Base-by-base conservation (phyloP, 2,329 filamentous ascomycete species). In the Cercospora zeae-maydis region DNA sequence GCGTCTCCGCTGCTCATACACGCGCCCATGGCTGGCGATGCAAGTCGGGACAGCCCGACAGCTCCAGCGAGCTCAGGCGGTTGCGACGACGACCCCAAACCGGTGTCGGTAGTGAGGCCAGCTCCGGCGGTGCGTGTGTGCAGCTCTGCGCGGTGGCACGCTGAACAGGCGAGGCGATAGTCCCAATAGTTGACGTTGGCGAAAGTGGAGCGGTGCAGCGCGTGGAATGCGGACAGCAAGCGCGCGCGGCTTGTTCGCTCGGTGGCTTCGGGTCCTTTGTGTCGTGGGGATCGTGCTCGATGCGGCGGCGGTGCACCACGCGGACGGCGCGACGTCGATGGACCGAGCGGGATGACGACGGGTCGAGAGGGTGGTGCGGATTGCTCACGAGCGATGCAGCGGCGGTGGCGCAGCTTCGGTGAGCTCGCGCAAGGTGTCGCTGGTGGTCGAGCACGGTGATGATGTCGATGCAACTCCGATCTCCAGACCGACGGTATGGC, bases 1-100 rank as follows among this genome's bases (percentile, higher is more conserved):
- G 86, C 90, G 69, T 88, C 88, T 80, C 92, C 90, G 69, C 89
- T 89, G 80, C 93, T 97, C 86, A 96, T 91, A 82, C 95, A 99
- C 73, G 86, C 86, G 79, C 95, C 95, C 95, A 99, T 99, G 73
- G 61, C 73, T 99, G 73, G 61, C 73, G 70, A 66, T 52, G 33
- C 45, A 47, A 49, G 62, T 55, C 45, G 54, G 63, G 62, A 58
- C 33, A 52, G 67, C 65, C 72, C 66, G 64, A 62, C 63, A 61
- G 68, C 70, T 65, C 65, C 62, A 63, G 67, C 68, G 71, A 67
- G 70, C 69, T 71, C 66, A 66, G 67, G 66, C 63, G 55, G 42
- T 58, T 55, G 58, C 62, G 58, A 51, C 61, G 39, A 54, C 19
- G 59, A 59, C 64, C 58, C 64, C 68, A 71, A 66, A 70, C 66